A percentile compares a stretch with the other conserved stretches of the same genome.
phyloP scores from a whole-genome alignment of 129 eudicot species.

The Scalesia atractyloides region DNA sequence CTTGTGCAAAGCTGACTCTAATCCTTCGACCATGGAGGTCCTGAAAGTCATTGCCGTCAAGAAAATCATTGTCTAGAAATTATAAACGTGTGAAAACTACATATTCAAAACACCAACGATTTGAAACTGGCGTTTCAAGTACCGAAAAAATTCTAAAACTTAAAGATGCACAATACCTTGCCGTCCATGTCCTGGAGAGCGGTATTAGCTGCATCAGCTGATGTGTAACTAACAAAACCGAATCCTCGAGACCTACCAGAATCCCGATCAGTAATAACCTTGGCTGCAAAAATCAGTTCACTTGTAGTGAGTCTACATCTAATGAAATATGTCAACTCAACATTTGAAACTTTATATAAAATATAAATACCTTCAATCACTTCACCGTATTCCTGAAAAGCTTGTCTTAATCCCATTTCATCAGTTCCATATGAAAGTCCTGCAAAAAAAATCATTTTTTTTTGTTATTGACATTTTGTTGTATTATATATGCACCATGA shows the following conservation, averaged over 20 bases:
- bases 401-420: constrained; percentile 50
- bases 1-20: constrained; percentile 75
- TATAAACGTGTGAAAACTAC: not conserved
- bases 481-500: constrained; percentile 21
- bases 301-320: constrained; percentile 16
- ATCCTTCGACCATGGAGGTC: constrained; percentile 86
- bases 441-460: constrained; percentile 22
- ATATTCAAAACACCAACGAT: not conserved
- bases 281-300: constrained; percentile 52
- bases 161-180: constrained; percentile 53
- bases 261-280: constrained; percentile 64
- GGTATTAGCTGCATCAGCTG: constrained; percentile 68
- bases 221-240: constrained; percentile 77
- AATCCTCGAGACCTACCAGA: constrained; percentile 89
- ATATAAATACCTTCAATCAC: constrained; percentile 41
- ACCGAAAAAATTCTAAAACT: not conserved
- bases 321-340: not conserved
- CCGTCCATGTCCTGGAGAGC: constrained; percentile 83
- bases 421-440: constrained; percentile 50
- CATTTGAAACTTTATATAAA: not conserved
- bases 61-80: not conserved
- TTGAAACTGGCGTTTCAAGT: not conserved
- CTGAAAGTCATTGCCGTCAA: constrained; percentile 37
- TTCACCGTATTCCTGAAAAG: constrained; percentile 45
- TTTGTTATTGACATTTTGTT: not conserved